These are phyloP conservation scores for Mucor racemosus DNA, from an alignment of 371 early-diverging fungal species.

Conservation along the genomic window DNA sequence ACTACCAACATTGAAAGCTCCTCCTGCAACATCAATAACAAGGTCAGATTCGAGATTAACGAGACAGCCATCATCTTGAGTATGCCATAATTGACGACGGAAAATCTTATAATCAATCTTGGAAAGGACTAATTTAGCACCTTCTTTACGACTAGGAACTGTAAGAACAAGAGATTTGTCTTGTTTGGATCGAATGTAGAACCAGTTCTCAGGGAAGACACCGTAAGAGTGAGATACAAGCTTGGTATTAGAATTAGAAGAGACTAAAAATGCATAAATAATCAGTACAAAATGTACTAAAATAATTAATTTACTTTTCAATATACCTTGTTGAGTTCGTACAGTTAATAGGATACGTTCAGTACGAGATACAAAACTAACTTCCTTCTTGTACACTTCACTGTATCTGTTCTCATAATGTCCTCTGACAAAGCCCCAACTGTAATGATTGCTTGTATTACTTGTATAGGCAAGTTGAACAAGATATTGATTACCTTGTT, in stretches of 20 bases:
- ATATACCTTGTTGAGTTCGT: constrained; percentile 10
- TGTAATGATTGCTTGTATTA: constrained; percentile 29
- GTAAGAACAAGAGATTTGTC: constrained; percentile 42
- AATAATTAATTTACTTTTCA: background rate
- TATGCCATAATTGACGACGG: constrained; percentile 60
- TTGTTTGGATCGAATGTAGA: constrained; percentile 46
- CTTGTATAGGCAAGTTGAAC: constrained; percentile 38
- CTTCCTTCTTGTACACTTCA: constrained; percentile 37
- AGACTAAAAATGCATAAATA: background rate
- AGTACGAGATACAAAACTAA: constrained; percentile 24
- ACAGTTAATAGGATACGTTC: constrained; percentile 38
- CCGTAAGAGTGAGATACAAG: constrained; percentile 39
- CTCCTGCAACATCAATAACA: constrained; percentile 58
- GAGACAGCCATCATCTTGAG: constrained; percentile 54
- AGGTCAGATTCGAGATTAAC: constrained; percentile 52
- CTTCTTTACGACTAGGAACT: constrained; percentile 28
- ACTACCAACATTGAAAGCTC: constrained; percentile 38
- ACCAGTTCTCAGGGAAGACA: constrained; percentile 50
- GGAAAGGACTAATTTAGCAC: constrained; percentile 34
- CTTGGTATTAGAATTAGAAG: constrained; percentile 25
- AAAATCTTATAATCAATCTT: constrained; percentile 43
- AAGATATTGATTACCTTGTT: constrained; percentile 18
- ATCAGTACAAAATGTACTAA: background rate
- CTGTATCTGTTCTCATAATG: constrained; percentile 38
- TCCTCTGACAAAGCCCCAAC: constrained; percentile 40